Base-by-base conservation (phyloP, 2,329 filamentous ascomycete genomes). In the Fusarium torreyae region DNA sequence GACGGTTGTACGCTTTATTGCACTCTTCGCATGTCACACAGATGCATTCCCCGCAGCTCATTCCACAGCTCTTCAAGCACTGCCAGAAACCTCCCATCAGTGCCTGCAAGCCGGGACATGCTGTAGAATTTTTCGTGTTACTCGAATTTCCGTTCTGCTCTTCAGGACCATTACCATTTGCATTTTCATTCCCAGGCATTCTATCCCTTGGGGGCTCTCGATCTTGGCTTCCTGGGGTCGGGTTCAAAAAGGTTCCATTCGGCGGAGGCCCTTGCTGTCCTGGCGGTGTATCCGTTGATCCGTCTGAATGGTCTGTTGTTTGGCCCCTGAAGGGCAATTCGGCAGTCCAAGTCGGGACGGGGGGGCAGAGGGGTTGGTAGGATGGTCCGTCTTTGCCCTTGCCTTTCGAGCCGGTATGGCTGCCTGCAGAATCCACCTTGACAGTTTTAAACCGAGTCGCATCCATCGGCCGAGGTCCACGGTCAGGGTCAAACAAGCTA, bases 81-180 rank as follows among this genome's bases (percentile, higher is more conserved):
- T 14, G 11, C n/a, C 45, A 57, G 40, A 36, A 39, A 10, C 7
- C 18, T 31, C 14, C 31, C 22, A 13, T 22, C 15, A 57, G 36
- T 57, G 51, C 60, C 48, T 53, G 57, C 20, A 6, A 22, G 11
- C 39, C 33, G 33, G 33, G 15, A 17, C 33, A 14, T 34, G 33
- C 9, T 15, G 6, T 22, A 15, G 18, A 22, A 42, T 6, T 20
- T 42, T 6, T 11, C 13, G 11, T 20, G 39, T 34, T 34, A 14
- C 15, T 40, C 18, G n/a, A 22, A 40, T 40, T 40, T 18, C 39
- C n/a, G 39, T 13, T 18, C 8, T 40, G 17, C 9, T 7, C 28
- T 28, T 10, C 28, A 28, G 22, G 4, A 11, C 17, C 44, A 20
- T 33, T 46, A 10, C 15, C 28, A 34, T 17, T 34, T 14, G 8